A percentile compares a stretch with the other conserved stretches of the same genome.
Conservation (phyloP, 805 yeast species). For the Starmera dryadoides region DNA sequence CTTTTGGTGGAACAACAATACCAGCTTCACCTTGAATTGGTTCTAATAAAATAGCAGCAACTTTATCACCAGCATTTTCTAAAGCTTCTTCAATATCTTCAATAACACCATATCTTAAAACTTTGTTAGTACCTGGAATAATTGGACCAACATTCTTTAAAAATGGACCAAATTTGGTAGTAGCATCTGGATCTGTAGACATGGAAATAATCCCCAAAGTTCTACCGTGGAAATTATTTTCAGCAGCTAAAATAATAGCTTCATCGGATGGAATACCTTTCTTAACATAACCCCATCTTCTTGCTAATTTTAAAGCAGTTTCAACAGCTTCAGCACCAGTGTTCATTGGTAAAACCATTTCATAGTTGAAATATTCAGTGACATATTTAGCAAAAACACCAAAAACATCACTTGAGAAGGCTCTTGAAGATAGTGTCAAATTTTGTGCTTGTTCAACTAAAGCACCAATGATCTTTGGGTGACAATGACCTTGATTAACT, state of each 20-base stretch:
- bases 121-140: constrained; percentile 65
- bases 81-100: constrained; percentile 85
- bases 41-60: constrained; percentile 87
- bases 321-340: constrained; percentile 99
- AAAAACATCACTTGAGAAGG: constrained; percentile 84
- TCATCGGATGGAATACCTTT: constrained; percentile 79
- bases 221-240: constrained; percentile 93
- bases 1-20: constrained; percentile 86
- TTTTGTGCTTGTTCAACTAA: constrained; percentile 79
- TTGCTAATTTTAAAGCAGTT: constrained; percentile 86
- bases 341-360: constrained; percentile 94
- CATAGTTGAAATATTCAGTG: constrained; percentile 85
- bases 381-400: constrained; percentile 82
- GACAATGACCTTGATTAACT: constrained; percentile 97
- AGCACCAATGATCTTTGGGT: constrained; percentile 84
- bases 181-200: constrained; percentile 95
- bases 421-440: constrained; percentile 84
- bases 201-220: constrained; percentile 91
- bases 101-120: constrained; percentile 72
- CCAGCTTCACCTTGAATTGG: constrained; percentile 99
- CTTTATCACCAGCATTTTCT: constrained; percentile 73
- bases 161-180: constrained; percentile 85
- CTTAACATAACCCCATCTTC: constrained; percentile 93
- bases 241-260: constrained; percentile 83
- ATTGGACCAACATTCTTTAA: constrained; percentile 76